A percentile compares a stretch with the other conserved stretches of the same genome.
Conservation (phyloP, 768 basidiomycete genomes). For the Cyclocybe cylindracea region DNA sequence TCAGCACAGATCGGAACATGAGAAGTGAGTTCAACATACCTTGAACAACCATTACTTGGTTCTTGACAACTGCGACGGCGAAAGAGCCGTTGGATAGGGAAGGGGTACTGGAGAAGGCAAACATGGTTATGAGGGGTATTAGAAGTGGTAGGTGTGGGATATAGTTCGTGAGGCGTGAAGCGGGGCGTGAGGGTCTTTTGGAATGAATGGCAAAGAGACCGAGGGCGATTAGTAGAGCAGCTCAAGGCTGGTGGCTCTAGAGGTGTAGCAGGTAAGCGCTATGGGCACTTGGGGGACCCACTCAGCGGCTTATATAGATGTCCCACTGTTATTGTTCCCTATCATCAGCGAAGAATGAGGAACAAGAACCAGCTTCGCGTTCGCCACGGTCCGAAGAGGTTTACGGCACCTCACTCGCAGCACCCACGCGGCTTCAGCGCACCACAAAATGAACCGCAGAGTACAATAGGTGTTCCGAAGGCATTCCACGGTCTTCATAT, state of each 20-base stretch:
- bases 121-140: conserved; percentile 22
- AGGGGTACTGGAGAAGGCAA: conserved; percentile 26
- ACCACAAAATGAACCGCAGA: conserved; percentile 1
- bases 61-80: conserved; percentile 69
- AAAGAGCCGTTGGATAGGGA: conserved; percentile 45
- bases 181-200: conserved; percentile 9
- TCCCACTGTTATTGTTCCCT: conserved; percentile 16
- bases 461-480: conserved; percentile 9
- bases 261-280: conserved; percentile 7
- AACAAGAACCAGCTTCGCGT: conserved; percentile 5
- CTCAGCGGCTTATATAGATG: conserved; percentile 11
- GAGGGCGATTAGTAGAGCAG: background rate
- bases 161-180: background rate
- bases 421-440: too few relatives aligned
- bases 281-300: background rate
- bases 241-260: background rate
- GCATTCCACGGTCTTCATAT: conserved; percentile 5
- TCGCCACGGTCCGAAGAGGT: background rate
- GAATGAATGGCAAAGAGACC: conserved; percentile 18
- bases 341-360: conserved; percentile 9
- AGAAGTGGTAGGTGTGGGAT: background rate
- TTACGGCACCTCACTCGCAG: too few relatives aligned
- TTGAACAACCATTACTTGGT: conserved; percentile 69
- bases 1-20: background rate
- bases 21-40: conserved; percentile 35